phyloP scores from a whole-genome alignment of 1,284 basidiomycete species.

The Ustilago vetiveriae region DNA sequence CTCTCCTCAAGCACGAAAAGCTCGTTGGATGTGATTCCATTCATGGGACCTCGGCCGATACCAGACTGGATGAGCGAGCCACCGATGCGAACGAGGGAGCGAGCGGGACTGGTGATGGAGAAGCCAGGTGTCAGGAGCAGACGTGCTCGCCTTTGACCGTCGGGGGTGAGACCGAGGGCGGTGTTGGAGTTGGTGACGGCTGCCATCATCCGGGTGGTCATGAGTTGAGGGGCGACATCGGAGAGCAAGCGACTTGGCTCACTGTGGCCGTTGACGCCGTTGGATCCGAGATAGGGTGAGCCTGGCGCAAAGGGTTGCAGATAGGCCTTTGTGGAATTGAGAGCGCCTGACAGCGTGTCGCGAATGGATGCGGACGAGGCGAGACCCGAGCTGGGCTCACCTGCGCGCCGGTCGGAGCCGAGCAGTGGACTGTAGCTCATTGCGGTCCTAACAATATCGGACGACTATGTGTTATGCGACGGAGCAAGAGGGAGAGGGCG shows the following conservation, averaged over 20 bases:
- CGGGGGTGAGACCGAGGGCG: conserved; percentile 49
- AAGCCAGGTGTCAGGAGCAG: conserved; percentile 56
- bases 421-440: conserved; percentile 40
- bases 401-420: conserved; percentile 20
- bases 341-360: conserved; percentile 44
- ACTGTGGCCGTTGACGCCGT: conserved; percentile 17
- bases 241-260: conserved; percentile 59
- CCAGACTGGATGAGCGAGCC: conserved; percentile 53
- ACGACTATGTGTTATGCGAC: too few species aligned
- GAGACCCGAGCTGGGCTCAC: conserved; percentile 23
- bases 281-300: conserved; percentile 37
- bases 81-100: conserved; percentile 61
- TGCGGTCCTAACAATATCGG: conserved; percentile 1
- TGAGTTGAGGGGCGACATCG: conserved; percentile 65
- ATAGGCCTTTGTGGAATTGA: conserved; percentile 55
- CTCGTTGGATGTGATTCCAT: conserved; percentile 59
- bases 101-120: conserved; percentile 59
- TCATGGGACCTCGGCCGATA: conserved; percentile 56
- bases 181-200: conserved; percentile 59
- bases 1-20: conserved; percentile 62
- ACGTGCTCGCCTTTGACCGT: conserved; percentile 49
- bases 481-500: not conserved
- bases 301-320: conserved; percentile 49
- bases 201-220: conserved; percentile 63
- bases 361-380: conserved; percentile 38